Evolutionary conservation across 2,329 filamentous ascomycete species (phyloP).

Genomic region (Hypoxylon sp.): DNA sequence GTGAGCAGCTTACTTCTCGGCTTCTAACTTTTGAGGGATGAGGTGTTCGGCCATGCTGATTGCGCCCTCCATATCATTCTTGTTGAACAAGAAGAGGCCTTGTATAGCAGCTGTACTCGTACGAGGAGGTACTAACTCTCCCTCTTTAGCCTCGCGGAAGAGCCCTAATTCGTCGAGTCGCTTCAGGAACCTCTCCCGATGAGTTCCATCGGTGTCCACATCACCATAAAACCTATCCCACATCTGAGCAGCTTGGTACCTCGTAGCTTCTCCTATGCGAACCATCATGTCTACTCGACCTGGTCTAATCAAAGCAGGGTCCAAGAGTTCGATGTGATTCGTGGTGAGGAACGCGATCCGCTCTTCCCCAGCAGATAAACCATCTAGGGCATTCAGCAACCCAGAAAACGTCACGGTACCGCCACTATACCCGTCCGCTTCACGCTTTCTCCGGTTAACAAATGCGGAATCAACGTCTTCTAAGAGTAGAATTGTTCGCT

Average conservation of each 20-base stretch:
- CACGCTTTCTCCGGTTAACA: conserved; percentile 81
- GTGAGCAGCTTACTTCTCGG: conserved; percentile 53
- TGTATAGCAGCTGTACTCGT: conserved; percentile 94
- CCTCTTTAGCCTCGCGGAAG: conserved; percentile 70
- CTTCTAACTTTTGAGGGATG: conserved; percentile 70
- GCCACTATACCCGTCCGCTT: conserved; percentile 86
- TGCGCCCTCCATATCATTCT: conserved; percentile 88
- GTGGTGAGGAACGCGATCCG: conserved; percentile 94
- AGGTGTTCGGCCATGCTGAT: conserved; percentile 82
- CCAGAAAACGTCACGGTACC: conserved; percentile 96
- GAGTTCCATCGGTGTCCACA: conserved; percentile 74
- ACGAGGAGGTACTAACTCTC: conserved; percentile 62
- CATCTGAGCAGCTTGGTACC: conserved; percentile 86
- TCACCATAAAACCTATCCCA: conserved; percentile 97
- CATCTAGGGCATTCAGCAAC: conserved; percentile 86
- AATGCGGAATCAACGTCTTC: conserved; percentile 96
- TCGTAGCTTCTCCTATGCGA: conserved; percentile 87
- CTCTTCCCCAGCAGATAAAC: conserved; percentile 94
- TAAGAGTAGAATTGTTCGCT: conserved; percentile 84
- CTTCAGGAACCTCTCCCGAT: conserved; percentile 78
- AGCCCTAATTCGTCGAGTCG: conserved; percentile 79
- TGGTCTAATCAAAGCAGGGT: conserved; percentile 89
- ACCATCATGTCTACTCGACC: conserved; percentile 95
- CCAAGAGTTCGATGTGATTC: conserved; percentile 91
- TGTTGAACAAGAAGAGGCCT: conserved; percentile 95